These are phyloP conservation scores for Pythium phragmiticola DNA, from an alignment of 352 stramenopile species.

Conservation along the genomic window DNA sequence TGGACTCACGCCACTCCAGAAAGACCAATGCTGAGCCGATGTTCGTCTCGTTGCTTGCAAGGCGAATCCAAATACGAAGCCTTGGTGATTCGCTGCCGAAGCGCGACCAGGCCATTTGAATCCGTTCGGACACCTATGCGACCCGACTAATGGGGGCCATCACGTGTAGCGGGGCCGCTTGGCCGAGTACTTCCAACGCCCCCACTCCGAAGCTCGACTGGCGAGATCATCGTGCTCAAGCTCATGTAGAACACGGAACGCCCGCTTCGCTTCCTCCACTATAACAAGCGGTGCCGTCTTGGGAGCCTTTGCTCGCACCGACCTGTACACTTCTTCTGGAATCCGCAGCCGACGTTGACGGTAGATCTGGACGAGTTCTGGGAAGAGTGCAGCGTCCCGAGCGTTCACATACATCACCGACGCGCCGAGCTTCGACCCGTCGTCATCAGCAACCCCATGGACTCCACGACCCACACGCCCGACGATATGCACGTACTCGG, in stretches of 20 bases:
- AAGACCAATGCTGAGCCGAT: not conserved
- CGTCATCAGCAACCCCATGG: conserved; percentile 5
- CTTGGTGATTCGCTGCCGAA: not conserved
- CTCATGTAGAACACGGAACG: conserved; percentile 36
- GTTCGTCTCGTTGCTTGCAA: not conserved
- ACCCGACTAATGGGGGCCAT: not conserved
- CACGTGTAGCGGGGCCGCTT: conserved; percentile 28
- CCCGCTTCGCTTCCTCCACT: conserved; percentile 47
- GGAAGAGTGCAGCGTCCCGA: conserved; percentile 40
- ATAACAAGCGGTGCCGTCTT: conserved; percentile 21
- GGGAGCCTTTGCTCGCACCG: conserved; percentile 26
- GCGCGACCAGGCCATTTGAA: no score
- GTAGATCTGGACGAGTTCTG: conserved; percentile 38
- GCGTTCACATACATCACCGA: conserved; percentile 50
- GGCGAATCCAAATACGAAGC: not conserved
- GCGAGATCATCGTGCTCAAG: conserved; percentile 21
- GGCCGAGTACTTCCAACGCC: conserved; percentile 30
- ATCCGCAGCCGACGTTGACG: conserved; percentile 31
- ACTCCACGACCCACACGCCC: conserved; percentile 42
- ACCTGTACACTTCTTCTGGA: conserved; percentile 45
- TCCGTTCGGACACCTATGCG: not conserved
- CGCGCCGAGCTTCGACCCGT: conserved; percentile 18
- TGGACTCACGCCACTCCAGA: not conserved
- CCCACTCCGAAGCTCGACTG: conserved; percentile 30
- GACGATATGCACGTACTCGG: conserved; percentile 67